Evolutionary conservation across 371 early-diverging fungal genomes (phyloP).

Genomic region (Batkoa obscura): DNA sequence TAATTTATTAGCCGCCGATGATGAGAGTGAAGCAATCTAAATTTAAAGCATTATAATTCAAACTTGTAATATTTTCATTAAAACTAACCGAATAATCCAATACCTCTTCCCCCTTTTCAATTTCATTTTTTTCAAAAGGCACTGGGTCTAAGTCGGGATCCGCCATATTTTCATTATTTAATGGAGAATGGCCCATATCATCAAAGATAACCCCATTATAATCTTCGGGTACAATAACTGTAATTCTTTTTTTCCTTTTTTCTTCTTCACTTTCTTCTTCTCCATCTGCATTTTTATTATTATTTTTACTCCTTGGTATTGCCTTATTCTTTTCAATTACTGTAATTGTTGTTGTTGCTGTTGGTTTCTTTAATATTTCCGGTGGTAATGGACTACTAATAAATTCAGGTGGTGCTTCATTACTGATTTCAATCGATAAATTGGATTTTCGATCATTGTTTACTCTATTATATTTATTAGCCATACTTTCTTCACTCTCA

Average conservation of each 20-base stretch:
- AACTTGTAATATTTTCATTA: background rate
- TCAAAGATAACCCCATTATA: slow-evolving; percentile 1
- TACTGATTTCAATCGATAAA: background rate
- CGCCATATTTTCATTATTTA: background rate
- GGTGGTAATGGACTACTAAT: background rate
- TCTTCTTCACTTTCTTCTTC: background rate
- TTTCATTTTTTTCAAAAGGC: background rate
- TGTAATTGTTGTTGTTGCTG: background rate
- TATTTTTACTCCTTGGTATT: background rate
- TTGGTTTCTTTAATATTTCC: slow-evolving; percentile 1
- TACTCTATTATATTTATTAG: too few species aligned
- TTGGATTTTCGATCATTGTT: background rate
- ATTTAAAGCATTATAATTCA: background rate
- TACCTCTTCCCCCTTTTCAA: background rate
- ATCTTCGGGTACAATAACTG: slow-evolving; percentile 1
- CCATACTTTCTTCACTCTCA: too few species aligned
- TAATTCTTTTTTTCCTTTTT: slow-evolving; percentile 3
- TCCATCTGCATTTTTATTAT: background rate
- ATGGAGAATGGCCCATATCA: background rate
- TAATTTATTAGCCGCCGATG: background rate
- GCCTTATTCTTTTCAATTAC: background rate
- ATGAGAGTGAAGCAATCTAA: background rate
- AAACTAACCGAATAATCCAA: background rate
- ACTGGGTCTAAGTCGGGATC: background rate
- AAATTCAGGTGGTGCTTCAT: background rate